phyloP scores from a whole-genome alignment of 768 basidiomycete species.

The Tulasnella sp. region DNA sequence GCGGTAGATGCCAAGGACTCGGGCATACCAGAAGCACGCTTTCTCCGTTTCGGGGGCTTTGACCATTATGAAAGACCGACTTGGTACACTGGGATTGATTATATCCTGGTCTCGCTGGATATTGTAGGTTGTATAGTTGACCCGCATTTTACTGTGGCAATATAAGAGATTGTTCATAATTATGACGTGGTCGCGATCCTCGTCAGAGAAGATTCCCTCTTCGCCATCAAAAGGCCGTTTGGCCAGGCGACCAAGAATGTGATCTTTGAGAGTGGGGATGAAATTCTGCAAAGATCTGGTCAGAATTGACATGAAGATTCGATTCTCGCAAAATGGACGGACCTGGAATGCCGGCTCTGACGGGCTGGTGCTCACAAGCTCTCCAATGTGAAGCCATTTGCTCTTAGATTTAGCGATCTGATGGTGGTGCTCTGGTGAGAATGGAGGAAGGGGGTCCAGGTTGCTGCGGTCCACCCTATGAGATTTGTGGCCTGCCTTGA shows the following conservation, averaged over 20 bases:
- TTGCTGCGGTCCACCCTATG: background rate
- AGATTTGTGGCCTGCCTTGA: background rate
- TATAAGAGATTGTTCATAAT: background rate
- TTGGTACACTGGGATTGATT: background rate
- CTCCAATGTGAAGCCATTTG: background rate
- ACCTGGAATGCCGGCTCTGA: background rate
- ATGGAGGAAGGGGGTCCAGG: background rate
- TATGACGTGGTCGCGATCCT: background rate
- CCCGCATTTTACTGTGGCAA: background rate
- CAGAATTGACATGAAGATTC: no score
- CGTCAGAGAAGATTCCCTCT: background rate
- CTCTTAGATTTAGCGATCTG: background rate
- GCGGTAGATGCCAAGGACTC: constrained; percentile 19
- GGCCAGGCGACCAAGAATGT: background rate
- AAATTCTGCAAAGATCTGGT: background rate
- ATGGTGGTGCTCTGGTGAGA: background rate
- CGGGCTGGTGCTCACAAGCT: background rate
- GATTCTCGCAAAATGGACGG: background rate
- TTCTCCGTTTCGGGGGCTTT: background rate
- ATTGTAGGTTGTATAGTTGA: constrained; percentile 27
- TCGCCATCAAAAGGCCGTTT: background rate
- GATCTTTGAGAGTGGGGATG: background rate
- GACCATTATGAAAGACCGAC: background rate
- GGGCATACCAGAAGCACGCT: constrained; percentile 32
- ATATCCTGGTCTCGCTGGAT: constrained; percentile 19